These are phyloP conservation scores for Triadica sebifera DNA, from an alignment of 345 rosid species.

Conservation along the genomic window DNA sequence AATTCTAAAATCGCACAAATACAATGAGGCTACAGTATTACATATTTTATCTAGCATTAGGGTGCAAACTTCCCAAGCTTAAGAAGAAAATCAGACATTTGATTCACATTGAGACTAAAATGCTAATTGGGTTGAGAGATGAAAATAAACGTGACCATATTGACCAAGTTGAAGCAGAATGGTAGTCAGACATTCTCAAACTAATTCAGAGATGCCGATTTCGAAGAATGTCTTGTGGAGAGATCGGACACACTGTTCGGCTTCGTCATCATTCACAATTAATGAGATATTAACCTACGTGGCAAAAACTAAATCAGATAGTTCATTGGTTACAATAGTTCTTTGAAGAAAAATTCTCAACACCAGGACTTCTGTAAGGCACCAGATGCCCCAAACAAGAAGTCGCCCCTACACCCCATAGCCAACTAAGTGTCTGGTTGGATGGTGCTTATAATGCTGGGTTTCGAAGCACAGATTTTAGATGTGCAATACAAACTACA, in stretches of 20 bases:
- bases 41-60: too few relatives aligned
- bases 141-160: not conserved
- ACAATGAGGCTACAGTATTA: too few relatives aligned
- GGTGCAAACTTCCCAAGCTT: too few relatives aligned
- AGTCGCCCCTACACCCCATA: not conserved
- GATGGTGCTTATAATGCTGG: not conserved
- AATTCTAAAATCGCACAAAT: too few relatives aligned
- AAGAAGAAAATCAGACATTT: too few relatives aligned
- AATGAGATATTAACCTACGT: conserved; percentile 83
- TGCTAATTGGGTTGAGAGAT: not conserved
- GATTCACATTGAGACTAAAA: too few relatives aligned
- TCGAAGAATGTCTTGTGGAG: conserved; percentile 79
- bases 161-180: conserved; percentile 33
- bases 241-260: conserved; percentile 80
- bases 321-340: not conserved
- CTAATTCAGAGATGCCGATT: conserved; percentile 46
- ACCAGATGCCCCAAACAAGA: not conserved
- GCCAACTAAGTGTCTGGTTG: not conserved
- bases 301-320: not conserved
- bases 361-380: not conserved
- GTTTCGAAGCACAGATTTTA: not conserved
- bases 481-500: not conserved
- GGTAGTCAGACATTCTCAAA: conserved; percentile 30
- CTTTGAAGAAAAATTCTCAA: not conserved
- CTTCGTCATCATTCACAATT: conserved; percentile 77